Base-by-base conservation (phyloP, 257 asterid species). In the Gentiana macrophylla region DNA sequence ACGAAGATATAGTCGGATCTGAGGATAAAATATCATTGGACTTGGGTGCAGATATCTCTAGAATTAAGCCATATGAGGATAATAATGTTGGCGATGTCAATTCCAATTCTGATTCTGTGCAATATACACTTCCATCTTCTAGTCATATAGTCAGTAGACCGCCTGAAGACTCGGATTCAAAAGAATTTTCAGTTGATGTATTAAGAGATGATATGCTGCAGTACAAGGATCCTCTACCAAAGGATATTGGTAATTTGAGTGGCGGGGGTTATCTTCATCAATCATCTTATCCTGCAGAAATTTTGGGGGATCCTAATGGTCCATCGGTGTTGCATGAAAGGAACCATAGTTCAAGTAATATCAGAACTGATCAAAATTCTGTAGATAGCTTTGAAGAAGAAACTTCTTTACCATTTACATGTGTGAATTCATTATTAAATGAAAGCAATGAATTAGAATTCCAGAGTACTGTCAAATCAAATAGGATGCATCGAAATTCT, bases 391-490 rank as follows among this genome's bases (percentile, higher is more conserved):
- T 49, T 56, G 90, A 68, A 70, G 80, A 72, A 32, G 90, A 75
- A 64, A 86, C 79, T 66, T 72, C 77, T 64, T 65, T 77, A 58
- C 88, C 82, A 37, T 33, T 63, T 64, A 76, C 84, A 64, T 75
- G 82, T 72, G 82, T 72, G 62, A 80, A 82, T 79, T 75, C 85
- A 13, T 70, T 73, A 46, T 72, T 75, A 67, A 78, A 61, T 71
- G 89, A 86, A 62, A 71, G 68, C 75, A 84, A 78, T 72, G 96
- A 87, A 73, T 61, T 71, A 80, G 82, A 77, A 77, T 87, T 87
- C 73, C 98, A 73, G 69, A 79, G 59, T 63, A 74, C 89, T 65
- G 83, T 89, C 59, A 90, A 86, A 69, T 77, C 95, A 47, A 95
- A 84, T 77, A 81, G 84, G 67, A 74, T 87, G 37, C 80, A 86